Base-by-base conservation (phyloP, 2,329 filamentous ascomycete genomes). In the Calonectria pauciramosa region DNA sequence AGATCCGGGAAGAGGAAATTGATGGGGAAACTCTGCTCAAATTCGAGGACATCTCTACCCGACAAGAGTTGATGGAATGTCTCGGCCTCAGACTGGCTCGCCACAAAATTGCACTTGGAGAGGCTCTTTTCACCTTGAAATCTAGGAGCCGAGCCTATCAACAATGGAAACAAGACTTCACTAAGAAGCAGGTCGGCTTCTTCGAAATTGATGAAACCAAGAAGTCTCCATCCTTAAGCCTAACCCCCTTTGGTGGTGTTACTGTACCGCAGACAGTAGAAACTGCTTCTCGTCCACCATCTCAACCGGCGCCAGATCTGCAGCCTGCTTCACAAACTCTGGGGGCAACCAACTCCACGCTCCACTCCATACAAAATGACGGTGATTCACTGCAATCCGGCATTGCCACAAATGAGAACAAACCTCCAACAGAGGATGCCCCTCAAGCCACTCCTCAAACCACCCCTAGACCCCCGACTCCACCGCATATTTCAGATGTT, bases 21-120 rank as follows among this genome's bases (percentile, higher is more conserved):
- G 91, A 93, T 70, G 95, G 95, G 1, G 87, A 91, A 56, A 88
- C 89, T 0, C 87, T 96, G 0, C 86, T 96, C 1, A 91, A 89
- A 0, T 89, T 85, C 30, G 86, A 89, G 41, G 87, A 93, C 14
- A 84, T 90, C 28, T 86, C 86, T 49, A 85, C 86, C 1, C 84
- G 92, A 18, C 83, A 87, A 16, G 88, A 92, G 41, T 82, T 92
- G 18, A 87, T 87, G 77, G 75, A 83, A 4, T 90, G 90, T 9
- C 86, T 95, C 23, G 89, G 88, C 1, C 86, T 96, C 70, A 89
- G 83, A 49, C 87, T 89, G 5, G 83, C 92, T 26, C 90, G 90
- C 3, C 91, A 93, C 75, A 90, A 91, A 72, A 86, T 87, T 56
- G 89, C 88, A 1, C 83, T 97, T 2, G 85, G 88, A 18, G 86